phyloP scores from a whole-genome alignment of 2,329 filamentous ascomycete species.

The Phyllachora maydis region DNA sequence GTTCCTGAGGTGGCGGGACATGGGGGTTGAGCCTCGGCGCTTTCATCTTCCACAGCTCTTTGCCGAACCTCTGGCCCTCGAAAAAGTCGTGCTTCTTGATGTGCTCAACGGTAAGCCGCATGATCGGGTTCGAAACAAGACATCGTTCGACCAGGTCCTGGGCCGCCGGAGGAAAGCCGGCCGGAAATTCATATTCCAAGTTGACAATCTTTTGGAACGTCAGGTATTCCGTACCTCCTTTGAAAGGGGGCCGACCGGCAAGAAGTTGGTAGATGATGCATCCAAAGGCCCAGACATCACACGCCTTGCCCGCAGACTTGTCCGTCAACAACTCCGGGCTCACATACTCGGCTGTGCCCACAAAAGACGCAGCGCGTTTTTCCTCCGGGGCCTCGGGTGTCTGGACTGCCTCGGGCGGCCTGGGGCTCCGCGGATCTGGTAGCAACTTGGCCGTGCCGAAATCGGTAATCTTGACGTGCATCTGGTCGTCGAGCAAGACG shows the following conservation, averaged over 20 bases:
- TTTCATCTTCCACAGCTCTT: slow-evolving; percentile 71
- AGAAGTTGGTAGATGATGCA: slow-evolving; percentile 95
- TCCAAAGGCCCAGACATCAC: slow-evolving; percentile 94
- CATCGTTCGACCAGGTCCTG: slow-evolving; percentile 79
- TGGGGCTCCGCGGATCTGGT: slow-evolving; percentile 29
- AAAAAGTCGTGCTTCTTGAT: slow-evolving; percentile 97
- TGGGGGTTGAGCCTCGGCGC: slow-evolving; percentile 76
- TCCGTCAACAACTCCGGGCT: slow-evolving; percentile 93
- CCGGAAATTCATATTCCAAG: slow-evolving; percentile 82
- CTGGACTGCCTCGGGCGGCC: slow-evolving; percentile 18
- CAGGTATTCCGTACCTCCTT: slow-evolving; percentile 84
- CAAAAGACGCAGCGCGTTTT: slow-evolving; percentile 73
- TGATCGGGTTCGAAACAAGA: slow-evolving; percentile 70
- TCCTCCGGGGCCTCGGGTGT: slow-evolving; percentile 42
- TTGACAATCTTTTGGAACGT: slow-evolving; percentile 97
- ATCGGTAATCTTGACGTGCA: slow-evolving; percentile 97
- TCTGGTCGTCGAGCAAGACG: slow-evolving; percentile 80
- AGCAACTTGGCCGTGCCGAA: slow-evolving; percentile 96
- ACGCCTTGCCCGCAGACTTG: slow-evolving; percentile 93
- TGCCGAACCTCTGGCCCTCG: slow-evolving; percentile 67
- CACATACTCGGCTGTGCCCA: slow-evolving; percentile 94
- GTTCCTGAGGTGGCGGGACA: slow-evolving; percentile 53
- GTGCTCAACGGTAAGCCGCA: slow-evolving; percentile 77
- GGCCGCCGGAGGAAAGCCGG: slow-evolving; percentile 69
- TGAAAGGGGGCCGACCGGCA: slow-evolving; percentile 92